These are phyloP conservation scores for Cucumis hystrix DNA, from an alignment of 306 rosid genomes.

Conservation along the genomic window DNA sequence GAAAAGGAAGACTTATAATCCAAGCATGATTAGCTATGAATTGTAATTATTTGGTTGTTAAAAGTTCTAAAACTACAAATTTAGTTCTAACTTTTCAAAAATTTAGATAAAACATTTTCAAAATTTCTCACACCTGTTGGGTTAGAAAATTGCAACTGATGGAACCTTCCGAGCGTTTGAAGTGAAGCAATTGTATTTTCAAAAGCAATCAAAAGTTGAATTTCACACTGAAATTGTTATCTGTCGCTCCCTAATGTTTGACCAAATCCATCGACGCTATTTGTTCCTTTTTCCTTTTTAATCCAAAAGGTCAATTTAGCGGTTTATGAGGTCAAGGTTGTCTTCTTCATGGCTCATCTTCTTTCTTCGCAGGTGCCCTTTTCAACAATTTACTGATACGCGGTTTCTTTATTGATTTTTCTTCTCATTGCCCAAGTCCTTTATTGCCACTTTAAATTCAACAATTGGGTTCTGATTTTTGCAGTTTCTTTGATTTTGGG, in stretches of 20 bases:
- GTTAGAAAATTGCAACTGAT: not conserved
- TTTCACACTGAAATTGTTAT: not conserved
- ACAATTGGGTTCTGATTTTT: not conserved
- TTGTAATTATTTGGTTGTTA: too few species aligned
- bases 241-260: not conserved
- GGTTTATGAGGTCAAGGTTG: not conserved
- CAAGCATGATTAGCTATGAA: too few species aligned
- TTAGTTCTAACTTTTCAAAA: too few species aligned
- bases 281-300: not conserved
- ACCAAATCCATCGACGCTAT: not conserved
- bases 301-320: not conserved
- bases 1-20: not conserved
- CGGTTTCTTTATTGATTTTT: slow-evolving; percentile 16
- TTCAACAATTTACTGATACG: slow-evolving; percentile 26
- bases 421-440: slow-evolving; percentile 11
- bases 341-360: not conserved
- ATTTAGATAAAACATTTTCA: not conserved
- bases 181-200: not conserved
- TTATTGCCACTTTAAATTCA: slow-evolving; percentile 7
- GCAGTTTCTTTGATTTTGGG: not conserved
- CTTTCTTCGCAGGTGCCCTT: not conserved
- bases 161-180: not conserved
- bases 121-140: not conserved
- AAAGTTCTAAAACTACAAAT: too few species aligned
- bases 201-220: not conserved